A percentile compares a stretch with the other conserved stretches of the same genome.
Conservation (phyloP, 768 basidiomycete genomes). For the Auriscalpium vulgare region DNA sequence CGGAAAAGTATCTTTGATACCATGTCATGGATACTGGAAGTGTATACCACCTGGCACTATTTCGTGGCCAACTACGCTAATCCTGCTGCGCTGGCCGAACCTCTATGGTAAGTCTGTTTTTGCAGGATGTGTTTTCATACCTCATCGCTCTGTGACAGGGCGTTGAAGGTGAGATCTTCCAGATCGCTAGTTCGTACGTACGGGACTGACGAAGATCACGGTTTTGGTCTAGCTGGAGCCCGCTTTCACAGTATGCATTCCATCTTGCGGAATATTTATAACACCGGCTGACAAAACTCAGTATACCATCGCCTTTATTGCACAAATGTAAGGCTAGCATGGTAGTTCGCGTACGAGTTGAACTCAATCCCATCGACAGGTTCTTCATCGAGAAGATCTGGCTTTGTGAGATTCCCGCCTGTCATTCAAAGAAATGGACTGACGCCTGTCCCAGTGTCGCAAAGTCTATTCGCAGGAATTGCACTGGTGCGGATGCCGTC, state of each 20-base stretch:
- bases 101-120: neutral
- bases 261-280: neutral
- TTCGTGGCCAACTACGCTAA: neutral
- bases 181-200: neutral
- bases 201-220: too few relatives aligned
- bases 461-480: too few relatives aligned
- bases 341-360: neutral
- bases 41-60: neutral
- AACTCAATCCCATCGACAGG: neutral
- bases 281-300: neutral
- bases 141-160: neutral
- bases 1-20: neutral
- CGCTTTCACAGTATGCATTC: neutral
- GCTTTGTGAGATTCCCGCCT: neutral
- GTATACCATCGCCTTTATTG: neutral
- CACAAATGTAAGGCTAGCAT: neutral
- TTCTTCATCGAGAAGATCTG: neutral
- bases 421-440: too few relatives aligned
- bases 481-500: too few relatives aligned
- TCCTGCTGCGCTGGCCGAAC: neutral
- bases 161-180: neutral
- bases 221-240: neutral
- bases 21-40: neutral
- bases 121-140: neutral
- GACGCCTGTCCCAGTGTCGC: too few relatives aligned